A percentile compares a stretch with the other conserved stretches of the same genome.
These are phyloP conservation scores for Crithidia expoeki DNA, from an alignment of 208 protist species.

Conservation along the genomic window DNA sequence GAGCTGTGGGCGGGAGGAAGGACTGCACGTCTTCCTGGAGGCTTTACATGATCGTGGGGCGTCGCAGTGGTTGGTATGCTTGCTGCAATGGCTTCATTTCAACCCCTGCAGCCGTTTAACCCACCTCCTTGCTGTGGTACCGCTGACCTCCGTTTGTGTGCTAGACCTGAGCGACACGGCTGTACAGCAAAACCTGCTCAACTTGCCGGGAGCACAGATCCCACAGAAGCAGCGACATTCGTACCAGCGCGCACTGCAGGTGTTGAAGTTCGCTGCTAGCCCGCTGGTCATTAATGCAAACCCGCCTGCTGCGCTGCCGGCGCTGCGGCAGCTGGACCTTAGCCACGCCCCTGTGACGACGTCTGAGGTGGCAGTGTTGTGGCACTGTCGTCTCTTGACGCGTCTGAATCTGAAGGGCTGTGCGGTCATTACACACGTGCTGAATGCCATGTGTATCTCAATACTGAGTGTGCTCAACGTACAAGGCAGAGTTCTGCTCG, in stretches of 20 bases:
- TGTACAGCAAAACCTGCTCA: not conserved
- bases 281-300: not conserved
- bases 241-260: no score
- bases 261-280: slow-evolving; percentile 11
- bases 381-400: not conserved
- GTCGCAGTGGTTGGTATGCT: not conserved
- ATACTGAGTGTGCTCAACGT: slow-evolving; percentile 15
- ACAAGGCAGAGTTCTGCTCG: slow-evolving; percentile 11
- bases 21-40: slow-evolving; percentile 2
- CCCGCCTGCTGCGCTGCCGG: slow-evolving; percentile 7
- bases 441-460: not conserved
- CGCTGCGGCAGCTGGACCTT: slow-evolving; percentile 7
- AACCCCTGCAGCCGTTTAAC: not conserved
- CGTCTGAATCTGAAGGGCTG: slow-evolving; percentile 12
- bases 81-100: not conserved
- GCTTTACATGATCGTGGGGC: not conserved
- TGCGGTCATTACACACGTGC: not conserved
- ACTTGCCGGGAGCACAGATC: not conserved
- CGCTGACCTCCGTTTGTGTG: not conserved
- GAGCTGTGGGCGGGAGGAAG: slow-evolving; percentile 5
- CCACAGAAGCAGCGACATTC: no score
- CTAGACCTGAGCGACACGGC: slow-evolving; percentile 18
- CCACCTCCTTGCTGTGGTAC: not conserved
- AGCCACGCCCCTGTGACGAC: slow-evolving; percentile 21
- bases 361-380: slow-evolving; percentile 1